Evolutionary conservation across 1,284 basidiomycete genomes (phyloP), one percentile per base, ranked within the genome.

Genomic region (Heterobasidion occidentale): DNA sequence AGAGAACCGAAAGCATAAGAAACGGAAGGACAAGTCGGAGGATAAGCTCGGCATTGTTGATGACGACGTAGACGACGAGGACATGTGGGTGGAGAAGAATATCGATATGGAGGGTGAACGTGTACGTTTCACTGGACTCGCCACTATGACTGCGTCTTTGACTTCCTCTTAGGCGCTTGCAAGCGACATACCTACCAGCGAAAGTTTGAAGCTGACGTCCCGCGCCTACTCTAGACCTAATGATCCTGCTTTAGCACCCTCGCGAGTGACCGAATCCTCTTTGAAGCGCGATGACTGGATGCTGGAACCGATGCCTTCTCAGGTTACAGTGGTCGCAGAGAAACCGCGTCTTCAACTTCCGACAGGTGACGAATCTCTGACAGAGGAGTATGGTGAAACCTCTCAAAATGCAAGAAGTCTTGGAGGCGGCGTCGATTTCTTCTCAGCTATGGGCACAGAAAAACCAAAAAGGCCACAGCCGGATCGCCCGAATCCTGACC

Each of bases 241-340:
- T 17, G 75, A 78, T 56, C 74, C 78, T 0, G 63, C 73, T 1
- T 71, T 81, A 27, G 81, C 83, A 2, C 73, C 71, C 7, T 63
- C 71, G 11, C 61, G 69, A 2, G 68, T 67, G 7, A 72, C 80
- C 1, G 79, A 82, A 58, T 74, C 79, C 0, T 70, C 74, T 17
- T 65, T 88, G 20, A 78, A 85, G 64, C 80, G 93, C 17, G 92
- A 94, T 62, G 86, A 92, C 42, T 96, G 94, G 94, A 96, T 97
- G 94, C 72, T 92, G n/a, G 72, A 78, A 35, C 80, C 81, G 7
- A 19, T 63, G 52, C 12, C 27, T 74, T 6, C 63, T 66, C 57
- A 63, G 36, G 56, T 63, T 1, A 61, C 57, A 7, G 58, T 67
- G 20, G 62, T 70, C 38, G 50, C 67, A 57, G 60, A 65, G 19